Evolutionary conservation across 2,329 filamentous ascomycete species (phyloP).

Genomic region (Monosporascus sp.): DNA sequence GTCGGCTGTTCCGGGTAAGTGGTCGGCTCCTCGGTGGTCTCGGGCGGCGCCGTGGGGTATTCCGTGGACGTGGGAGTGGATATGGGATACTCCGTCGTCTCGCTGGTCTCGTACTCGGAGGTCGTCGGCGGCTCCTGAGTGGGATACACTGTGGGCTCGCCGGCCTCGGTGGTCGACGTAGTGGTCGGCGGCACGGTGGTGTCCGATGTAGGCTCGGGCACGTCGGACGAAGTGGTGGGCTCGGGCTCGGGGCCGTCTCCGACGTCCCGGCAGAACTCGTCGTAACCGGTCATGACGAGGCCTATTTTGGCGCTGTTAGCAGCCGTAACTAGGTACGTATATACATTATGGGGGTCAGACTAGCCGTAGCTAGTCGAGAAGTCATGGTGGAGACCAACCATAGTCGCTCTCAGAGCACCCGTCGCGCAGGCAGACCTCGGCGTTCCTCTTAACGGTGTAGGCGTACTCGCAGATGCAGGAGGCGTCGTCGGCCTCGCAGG

Average conservation of each 20-base stretch:
- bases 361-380: too few relatives aligned
- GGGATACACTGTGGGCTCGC: neutral
- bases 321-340: neutral
- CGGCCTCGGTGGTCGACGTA: neutral
- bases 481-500: conserved; percentile 19
- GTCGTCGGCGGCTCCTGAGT: neutral
- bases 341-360: neutral
- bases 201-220: neutral
- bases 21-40: neutral
- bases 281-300: conserved; percentile 20
- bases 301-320: conserved; percentile 10
- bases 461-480: conserved; percentile 19
- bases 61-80: neutral
- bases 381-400: conserved; percentile 13
- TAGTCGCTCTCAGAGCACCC: conserved; percentile 21
- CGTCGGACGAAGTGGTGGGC: neutral
- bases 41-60: neutral
- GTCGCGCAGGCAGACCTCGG: conserved; percentile 22
- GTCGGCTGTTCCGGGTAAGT: neutral
- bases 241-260: neutral
- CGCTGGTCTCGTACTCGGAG: neutral
- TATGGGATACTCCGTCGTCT: neutral
- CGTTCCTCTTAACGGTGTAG: conserved; percentile 24
- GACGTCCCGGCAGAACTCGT: conserved; percentile 22
- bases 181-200: neutral